Evolutionary conservation across 805 yeast species (phyloP).

Genomic region (Candida palmyrensis): DNA sequence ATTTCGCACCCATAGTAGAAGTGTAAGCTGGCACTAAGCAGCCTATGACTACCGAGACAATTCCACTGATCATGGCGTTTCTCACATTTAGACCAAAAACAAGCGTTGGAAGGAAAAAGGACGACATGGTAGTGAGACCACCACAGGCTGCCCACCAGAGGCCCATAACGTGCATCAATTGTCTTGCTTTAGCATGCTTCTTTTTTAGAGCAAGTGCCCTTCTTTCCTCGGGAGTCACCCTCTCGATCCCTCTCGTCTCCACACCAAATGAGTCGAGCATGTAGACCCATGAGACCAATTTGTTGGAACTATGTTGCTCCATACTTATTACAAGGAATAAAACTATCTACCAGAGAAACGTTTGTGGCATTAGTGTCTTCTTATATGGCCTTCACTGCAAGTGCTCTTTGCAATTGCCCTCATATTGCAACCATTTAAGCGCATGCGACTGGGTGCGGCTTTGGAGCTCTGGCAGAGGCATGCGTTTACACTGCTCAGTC

Average conservation of each 20-base stretch:
- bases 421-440: slow-evolving; percentile 3
- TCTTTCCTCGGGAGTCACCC: slow-evolving; percentile 26
- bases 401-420: no score
- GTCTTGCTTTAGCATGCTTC: slow-evolving; percentile 10
- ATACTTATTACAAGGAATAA: no score
- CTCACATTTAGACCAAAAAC: slow-evolving; percentile 20
- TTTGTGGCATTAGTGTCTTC: no score
- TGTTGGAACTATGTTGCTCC: no score
- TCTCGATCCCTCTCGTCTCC: slow-evolving; percentile 31
- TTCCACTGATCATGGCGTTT: slow-evolving; percentile 25
- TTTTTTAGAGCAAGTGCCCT: slow-evolving; percentile 5
- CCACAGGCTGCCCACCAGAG: slow-evolving; percentile 37
- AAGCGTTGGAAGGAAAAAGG: slow-evolving; percentile 29
- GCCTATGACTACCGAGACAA: slow-evolving; percentile 25
- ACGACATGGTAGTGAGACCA: slow-evolving; percentile 33
- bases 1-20: slow-evolving; percentile 33
- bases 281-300: slow-evolving; percentile 13
- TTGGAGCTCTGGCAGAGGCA: no score
- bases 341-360: no score
- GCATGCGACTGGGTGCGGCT: no score
- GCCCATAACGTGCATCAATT: slow-evolving; percentile 26
- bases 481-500: no score
- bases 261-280: slow-evolving; percentile 24
- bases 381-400: no score
- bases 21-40: slow-evolving; percentile 35